Evolutionary conservation across 257 asterid species (phyloP), one percentile per base, ranked within the genome.

Genomic region (Rhazya stricta): DNA sequence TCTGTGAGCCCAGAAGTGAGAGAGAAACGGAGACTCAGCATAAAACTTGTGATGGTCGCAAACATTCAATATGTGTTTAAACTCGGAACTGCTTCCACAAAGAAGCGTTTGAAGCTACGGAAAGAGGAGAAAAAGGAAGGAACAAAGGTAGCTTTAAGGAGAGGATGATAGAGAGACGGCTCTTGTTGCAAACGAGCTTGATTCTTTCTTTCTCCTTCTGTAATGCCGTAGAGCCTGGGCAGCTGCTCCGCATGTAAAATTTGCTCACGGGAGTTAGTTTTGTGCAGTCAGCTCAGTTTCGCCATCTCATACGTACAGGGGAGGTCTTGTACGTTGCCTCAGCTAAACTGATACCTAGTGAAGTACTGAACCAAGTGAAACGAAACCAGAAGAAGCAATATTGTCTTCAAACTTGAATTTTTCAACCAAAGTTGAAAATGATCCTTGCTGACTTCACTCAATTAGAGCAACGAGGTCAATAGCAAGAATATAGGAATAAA

Each of bases 21-120:
- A 76, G 58, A 30, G 12, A 27, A 16, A 29, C 37, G 13, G 9
- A 34, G 41, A 41, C 42, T 9, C 42, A 57, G 79, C 71, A 78
- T 46, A 27, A 63, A 77, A 71, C 18, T 30, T n/a, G 37, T 19
- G 9, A 8, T 1, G 29, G 72, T 41, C 45, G n/a, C 71, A 10
- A 58, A 41, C 76, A 69, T 74, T 39, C 69, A 74, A 70, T 19
- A 50, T 25, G 79, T 19, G 79, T 57, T 61, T 39, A 56, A 41
- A n/a, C n/a, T n/a, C n/a, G n/a, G n/a, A n/a, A n/a, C n/a, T n/a
- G n/a, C n/a, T n/a, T 54, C 29, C 41, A 66, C 69, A 32, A 9
- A 57, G 61, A 69, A 36, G 71, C 18, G 1, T 34, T 42, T 57
- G 13, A 19, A 37, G 51, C 9, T 29, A 41, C 36, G 29, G 45